Conservation (phyloP, 1,284 basidiomycete genomes). For the Inonotus obliquus region DNA sequence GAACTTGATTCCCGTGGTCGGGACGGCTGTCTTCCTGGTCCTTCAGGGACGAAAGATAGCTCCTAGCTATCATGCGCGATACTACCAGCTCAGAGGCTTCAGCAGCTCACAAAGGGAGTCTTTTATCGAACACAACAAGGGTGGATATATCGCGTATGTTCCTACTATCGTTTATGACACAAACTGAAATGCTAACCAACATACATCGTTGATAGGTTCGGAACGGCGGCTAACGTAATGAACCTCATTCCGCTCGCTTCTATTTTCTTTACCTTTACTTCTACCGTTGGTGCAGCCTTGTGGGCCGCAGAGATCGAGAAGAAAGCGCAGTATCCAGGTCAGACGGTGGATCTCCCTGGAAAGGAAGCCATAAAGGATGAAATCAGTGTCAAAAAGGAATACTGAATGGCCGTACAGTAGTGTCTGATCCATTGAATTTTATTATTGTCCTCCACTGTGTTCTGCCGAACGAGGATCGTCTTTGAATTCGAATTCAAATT, state of each 20-base stretch:
- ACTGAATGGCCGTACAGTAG: constrained; percentile 13
- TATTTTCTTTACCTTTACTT: constrained; percentile 49
- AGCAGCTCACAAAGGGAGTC: constrained; percentile 40
- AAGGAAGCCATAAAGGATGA: background rate
- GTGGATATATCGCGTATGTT: constrained; percentile 43
- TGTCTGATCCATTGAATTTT: background rate
- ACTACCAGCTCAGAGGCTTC: constrained; percentile 65
- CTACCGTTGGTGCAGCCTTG: constrained; percentile 63
- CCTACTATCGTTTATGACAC: background rate
- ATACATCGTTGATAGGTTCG: constrained; percentile 40
- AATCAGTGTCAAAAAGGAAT: background rate
- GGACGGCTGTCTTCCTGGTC: constrained; percentile 58
- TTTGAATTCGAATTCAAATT: background rate
- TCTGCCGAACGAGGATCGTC: background rate
- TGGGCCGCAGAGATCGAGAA: constrained; percentile 66
- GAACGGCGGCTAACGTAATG: constrained; percentile 52
- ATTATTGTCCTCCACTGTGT: background rate
- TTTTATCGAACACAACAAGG: constrained; percentile 46
- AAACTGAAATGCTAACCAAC: background rate
- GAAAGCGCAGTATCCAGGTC: constrained; percentile 22
- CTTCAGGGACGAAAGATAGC: constrained; percentile 44
- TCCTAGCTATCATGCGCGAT: constrained; percentile 58
- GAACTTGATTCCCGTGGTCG: constrained; percentile 64
- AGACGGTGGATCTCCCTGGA: constrained; percentile 11
- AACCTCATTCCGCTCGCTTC: constrained; percentile 60